Evolutionary conservation across 768 basidiomycete species (phyloP).

Genomic region (Tephrocybe sp.): DNA sequence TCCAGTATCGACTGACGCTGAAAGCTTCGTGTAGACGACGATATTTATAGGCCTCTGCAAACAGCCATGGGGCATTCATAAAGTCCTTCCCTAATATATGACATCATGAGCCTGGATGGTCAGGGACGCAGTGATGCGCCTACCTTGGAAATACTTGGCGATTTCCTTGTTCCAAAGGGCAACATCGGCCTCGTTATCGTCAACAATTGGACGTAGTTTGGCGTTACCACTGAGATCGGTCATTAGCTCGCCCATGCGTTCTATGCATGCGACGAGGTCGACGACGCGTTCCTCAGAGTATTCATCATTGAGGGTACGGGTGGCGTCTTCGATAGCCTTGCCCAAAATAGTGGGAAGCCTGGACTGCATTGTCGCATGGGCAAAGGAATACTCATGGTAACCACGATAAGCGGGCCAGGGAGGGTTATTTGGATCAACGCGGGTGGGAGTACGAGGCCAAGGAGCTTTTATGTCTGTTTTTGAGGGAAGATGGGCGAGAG

Average conservation of each 20-base stretch:
- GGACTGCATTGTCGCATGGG: constrained; percentile 94
- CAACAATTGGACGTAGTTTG: constrained; percentile 82
- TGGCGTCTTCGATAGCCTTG: constrained; percentile 92
- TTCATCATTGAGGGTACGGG: constrained; percentile 84
- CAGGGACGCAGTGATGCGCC: neutral
- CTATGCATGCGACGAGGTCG: constrained; percentile 83
- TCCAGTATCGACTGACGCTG: constrained; percentile 87
- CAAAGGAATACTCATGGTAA: constrained; percentile 80
- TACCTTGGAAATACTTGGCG: constrained; percentile 89
- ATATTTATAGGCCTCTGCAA: constrained; percentile 94
- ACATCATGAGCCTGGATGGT: neutral
- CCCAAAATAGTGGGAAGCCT: constrained; percentile 93
- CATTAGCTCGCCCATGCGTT: constrained; percentile 90
- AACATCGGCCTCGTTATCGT: constrained; percentile 90
- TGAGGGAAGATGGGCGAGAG: constrained; percentile 70
- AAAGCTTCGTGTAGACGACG: constrained; percentile 92
- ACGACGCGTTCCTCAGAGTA: constrained; percentile 78
- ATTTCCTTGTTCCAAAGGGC: constrained; percentile 98
- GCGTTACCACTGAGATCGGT: constrained; percentile 79
- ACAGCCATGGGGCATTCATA: constrained; percentile 96
- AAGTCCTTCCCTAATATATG: constrained; percentile 75
- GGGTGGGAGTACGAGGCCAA: constrained; percentile 74
- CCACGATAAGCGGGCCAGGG: constrained; percentile 82
- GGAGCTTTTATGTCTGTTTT: constrained; percentile 70
- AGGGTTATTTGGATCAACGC: constrained; percentile 82